Evolutionary conservation across 1,284 basidiomycete genomes (phyloP).

Genomic region (Malassezia sympodialis): DNA sequence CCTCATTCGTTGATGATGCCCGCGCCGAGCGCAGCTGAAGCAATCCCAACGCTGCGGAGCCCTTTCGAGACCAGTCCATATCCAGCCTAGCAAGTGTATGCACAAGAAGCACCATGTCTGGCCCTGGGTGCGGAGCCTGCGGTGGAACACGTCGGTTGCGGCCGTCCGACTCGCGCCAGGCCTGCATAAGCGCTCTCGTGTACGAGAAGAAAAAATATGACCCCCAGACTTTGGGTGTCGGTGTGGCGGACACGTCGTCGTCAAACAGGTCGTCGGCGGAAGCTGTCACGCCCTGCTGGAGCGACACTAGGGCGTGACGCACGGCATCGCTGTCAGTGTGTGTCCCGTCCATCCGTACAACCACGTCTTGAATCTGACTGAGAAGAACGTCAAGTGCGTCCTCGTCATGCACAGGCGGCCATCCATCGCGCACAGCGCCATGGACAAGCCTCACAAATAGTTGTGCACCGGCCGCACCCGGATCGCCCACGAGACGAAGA

Average conservation of each 20-base stretch:
- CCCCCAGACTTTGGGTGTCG: neutral
- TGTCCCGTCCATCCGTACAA: neutral
- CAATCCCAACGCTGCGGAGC: neutral
- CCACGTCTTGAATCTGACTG: neutral
- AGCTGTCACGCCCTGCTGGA: neutral
- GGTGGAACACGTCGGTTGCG: neutral
- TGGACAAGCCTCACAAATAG: neutral
- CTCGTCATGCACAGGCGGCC: neutral
- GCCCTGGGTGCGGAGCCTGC: neutral
- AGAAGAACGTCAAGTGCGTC: neutral
- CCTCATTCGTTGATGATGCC: neutral
- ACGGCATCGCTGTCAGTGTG: neutral
- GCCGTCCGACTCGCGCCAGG: neutral
- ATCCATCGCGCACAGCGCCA: neutral
- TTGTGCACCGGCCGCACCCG: neutral
- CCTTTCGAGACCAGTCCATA: neutral
- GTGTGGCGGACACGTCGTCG: neutral
- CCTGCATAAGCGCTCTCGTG: neutral
- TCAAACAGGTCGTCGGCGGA: neutral
- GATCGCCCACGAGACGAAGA: neutral
- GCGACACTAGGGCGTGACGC: neutral
- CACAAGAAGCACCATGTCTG: conserved; percentile 3
- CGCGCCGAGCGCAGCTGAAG: neutral
- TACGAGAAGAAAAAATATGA: neutral
- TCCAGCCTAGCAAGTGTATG: neutral